Evolutionary conservation across 306 rosid species (phyloP).

Genomic region (Hippophae gyantsensis): DNA sequence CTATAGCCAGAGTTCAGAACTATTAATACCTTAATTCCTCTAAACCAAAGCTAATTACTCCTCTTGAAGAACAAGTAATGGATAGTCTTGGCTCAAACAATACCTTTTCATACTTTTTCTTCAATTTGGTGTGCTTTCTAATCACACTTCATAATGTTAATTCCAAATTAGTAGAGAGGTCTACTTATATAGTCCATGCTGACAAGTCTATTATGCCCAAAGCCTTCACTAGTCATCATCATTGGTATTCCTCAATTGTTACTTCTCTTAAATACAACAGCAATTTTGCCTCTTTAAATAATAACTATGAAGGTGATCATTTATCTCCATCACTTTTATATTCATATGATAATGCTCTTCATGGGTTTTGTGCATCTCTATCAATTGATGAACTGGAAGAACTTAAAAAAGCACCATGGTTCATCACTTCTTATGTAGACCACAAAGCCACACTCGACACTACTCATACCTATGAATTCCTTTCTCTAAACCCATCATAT

Average conservation of each 20-base stretch:
- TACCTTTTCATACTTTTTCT: neutral
- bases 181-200: slow-evolving; percentile 10
- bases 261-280: neutral
- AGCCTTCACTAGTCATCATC: slow-evolving; percentile 4
- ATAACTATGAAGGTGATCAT: neutral
- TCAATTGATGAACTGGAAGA: slow-evolving; percentile 2
- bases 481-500: slow-evolving; percentile 3
- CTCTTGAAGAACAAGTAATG: neutral
- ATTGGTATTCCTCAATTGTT: slow-evolving; percentile 18
- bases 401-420: slow-evolving; percentile 7
- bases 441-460: slow-evolving; percentile 6
- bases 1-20: neutral
- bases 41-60: neutral
- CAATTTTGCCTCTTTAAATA: neutral
- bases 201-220: slow-evolving; percentile 18
- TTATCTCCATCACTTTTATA: slow-evolving; percentile 8
- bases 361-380: slow-evolving; percentile 9
- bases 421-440: slow-evolving; percentile 4
- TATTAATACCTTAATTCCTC: neutral
- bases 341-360: slow-evolving; percentile 9
- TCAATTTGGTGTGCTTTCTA: neutral
- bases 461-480: slow-evolving; percentile 7
- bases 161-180: neutral
- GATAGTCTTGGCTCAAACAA: too few species aligned
- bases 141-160: neutral